These are phyloP conservation scores for Fomitopsis pulvina DNA, from an alignment of 768 basidiomycete genomes.

Conservation along the genomic window DNA sequence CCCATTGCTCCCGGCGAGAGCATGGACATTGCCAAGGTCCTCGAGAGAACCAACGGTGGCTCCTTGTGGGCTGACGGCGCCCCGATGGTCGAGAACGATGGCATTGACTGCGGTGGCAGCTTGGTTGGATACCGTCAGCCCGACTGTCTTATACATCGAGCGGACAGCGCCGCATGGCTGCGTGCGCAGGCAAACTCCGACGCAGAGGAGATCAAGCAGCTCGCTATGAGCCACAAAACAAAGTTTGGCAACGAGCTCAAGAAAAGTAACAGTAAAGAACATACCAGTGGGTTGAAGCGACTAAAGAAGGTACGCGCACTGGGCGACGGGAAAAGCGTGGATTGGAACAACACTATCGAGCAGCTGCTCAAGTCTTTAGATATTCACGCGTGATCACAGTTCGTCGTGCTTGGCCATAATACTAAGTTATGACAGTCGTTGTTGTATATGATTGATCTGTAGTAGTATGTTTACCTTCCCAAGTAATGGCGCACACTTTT, in stretches of 20 bases:
- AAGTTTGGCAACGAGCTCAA: conserved; percentile 24
- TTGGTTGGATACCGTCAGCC: conserved; percentile 47
- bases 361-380: conserved; percentile 10
- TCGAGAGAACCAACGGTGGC: conserved; percentile 66
- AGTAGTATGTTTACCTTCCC: neutral
- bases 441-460: neutral
- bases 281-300: conserved; percentile 5
- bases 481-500: neutral
- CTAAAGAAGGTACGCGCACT: conserved; percentile 12
- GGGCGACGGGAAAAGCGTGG: conserved; percentile 14
- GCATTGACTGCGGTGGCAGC: conserved; percentile 23
- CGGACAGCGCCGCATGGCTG: conserved; percentile 57
- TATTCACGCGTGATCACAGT: neutral
- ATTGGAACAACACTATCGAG: conserved; percentile 19
- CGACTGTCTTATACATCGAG: conserved; percentile 61
- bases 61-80: conserved; percentile 55
- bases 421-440: neutral
- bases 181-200: conserved; percentile 72
- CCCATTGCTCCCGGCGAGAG: conserved; percentile 87
- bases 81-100: conserved; percentile 39
- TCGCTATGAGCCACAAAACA: conserved; percentile 24
- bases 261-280: conserved; percentile 12
- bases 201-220: conserved; percentile 61
- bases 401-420: neutral
- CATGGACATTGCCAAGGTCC: conserved; percentile 58